Percentiles rank a stretch among this genome's conserved stretches.
Conservation (phyloP, 257 asterid species). For the Handroanthus guayacan region DNA sequence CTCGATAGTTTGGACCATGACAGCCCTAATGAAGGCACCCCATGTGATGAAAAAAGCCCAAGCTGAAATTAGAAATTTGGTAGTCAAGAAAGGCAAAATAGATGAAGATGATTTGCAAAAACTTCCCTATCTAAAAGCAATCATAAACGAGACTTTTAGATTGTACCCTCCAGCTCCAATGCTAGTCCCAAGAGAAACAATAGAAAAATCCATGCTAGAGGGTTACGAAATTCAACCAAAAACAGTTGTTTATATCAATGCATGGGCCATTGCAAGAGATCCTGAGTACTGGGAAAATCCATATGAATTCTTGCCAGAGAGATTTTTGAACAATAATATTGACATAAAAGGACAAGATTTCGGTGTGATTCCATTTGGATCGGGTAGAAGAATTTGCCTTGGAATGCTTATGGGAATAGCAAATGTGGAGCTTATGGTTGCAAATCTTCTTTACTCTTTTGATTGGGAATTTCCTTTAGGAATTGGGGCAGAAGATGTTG, state of each 20-base stretch:
- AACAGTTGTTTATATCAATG: conserved; percentile 16
- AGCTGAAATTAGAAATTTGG: conserved; percentile 12
- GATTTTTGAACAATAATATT: too few species aligned
- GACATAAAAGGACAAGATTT: too few species aligned
- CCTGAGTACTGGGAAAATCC: too few species aligned
- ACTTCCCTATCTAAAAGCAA: conserved; percentile 30
- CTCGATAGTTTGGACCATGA: conserved; percentile 22
- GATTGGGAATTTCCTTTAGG: too few species aligned
- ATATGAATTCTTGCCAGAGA: too few species aligned
- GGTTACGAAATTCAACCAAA: conserved; percentile 21
- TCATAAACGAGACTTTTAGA: conserved; percentile 22
- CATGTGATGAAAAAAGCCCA: conserved; percentile 19
- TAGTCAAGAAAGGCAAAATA: background rate
- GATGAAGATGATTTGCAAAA: conserved; percentile 27
- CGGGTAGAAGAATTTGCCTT: too few species aligned
- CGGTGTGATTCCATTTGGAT: too few species aligned
- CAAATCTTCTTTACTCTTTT: too few species aligned
- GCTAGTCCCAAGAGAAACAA: conserved; percentile 17
- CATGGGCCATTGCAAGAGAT: conserved; percentile 7
- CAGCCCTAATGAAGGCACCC: conserved; percentile 19
- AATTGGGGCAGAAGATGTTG: too few species aligned
- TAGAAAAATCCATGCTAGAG: background rate
- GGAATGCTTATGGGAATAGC: too few species aligned
- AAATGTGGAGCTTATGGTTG: too few species aligned
- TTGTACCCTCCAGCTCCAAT: conserved; percentile 28